phyloP scores from a whole-genome alignment of 78 protist species.

The Tieghemostelium lacteum region DNA sequence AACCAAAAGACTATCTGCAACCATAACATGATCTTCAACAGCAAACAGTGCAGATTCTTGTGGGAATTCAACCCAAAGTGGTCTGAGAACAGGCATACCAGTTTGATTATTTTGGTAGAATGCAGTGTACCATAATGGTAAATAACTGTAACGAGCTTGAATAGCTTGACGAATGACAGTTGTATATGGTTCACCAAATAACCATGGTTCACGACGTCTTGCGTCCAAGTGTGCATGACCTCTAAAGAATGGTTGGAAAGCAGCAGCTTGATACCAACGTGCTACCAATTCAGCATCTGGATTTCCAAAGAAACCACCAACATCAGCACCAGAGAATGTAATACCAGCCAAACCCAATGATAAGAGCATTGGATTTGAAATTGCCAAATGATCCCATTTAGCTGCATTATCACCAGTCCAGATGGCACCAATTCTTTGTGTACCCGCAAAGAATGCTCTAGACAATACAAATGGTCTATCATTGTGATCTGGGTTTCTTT shows the following conservation, averaged over 20 bases:
- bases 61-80: constrained; percentile 88
- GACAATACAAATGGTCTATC: constrained; percentile 98
- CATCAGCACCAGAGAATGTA: constrained; percentile 95
- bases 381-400: constrained; percentile 94
- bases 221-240: constrained; percentile 98
- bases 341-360: constrained; percentile 92
- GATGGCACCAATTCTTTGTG: constrained; percentile 97
- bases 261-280: constrained; percentile 97
- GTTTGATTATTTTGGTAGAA: constrained; percentile 79
- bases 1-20: constrained; percentile 54
- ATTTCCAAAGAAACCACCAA: constrained; percentile 98
- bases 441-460: constrained; percentile 98
- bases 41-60: constrained; percentile 43
- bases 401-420: constrained; percentile 99
- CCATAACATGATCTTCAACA: neutral
- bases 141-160: constrained; percentile 89
- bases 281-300: constrained; percentile 94
- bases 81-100: constrained; percentile 93
- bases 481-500: constrained; percentile 72
- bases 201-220: constrained; percentile 97
- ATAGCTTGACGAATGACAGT: constrained; percentile 79
- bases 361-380: constrained; percentile 92
- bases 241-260: constrained; percentile 98
- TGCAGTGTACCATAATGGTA: constrained; percentile 90
- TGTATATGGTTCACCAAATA: constrained; percentile 89